Evolutionary conservation across 768 basidiomycete genomes (phyloP), one percentile per base, ranked within the genome.

Genomic region (Podaxis sp.): DNA sequence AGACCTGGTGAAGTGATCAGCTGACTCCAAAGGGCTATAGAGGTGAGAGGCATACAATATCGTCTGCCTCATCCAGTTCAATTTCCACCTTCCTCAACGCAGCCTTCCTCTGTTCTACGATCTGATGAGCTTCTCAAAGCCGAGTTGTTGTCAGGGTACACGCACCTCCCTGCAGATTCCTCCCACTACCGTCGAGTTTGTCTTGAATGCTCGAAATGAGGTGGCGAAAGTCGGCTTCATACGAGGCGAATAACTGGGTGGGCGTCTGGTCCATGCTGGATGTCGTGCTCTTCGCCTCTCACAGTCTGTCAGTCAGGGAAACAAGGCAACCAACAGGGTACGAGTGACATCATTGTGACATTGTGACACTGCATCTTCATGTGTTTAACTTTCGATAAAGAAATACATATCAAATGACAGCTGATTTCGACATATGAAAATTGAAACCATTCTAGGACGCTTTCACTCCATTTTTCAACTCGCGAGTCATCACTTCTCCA

Each of bases 61-160:
- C 96, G 65, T 96, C 95, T 0, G 94, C 95, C 70, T 96, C 96
- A 68, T 97, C 95, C 0, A 98, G 78, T 70, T 95, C 94, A 71
- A 93, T 87, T 70, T 95, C 92, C 2, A 94, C 89, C 65, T 87
- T 83, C 57, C 95, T 79, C 59, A 97, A 75, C 0, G 89, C 82
- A 0, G 92, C 84, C 73, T 93, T 95, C 57, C 89, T 84, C 68
- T 91, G 87, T 74, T 97, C 96, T 95, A 59, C 9, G 19, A n/a
- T 24, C 48, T 4, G 11, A 40, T 46, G 44, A 53, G 56, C 30
- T 15, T 9, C 8, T 17, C 55, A 8, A 30, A 9, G 48, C 46
- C n/a, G 53, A 30, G 38, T 51, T 51, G 2, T 24, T 2, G 28
- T 9, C 60, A 48, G 39, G 42, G 19, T 46, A 17, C 28, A 51